Base-by-base conservation (phyloP, 345 rosid species). In the Populus deltoides region DNA sequence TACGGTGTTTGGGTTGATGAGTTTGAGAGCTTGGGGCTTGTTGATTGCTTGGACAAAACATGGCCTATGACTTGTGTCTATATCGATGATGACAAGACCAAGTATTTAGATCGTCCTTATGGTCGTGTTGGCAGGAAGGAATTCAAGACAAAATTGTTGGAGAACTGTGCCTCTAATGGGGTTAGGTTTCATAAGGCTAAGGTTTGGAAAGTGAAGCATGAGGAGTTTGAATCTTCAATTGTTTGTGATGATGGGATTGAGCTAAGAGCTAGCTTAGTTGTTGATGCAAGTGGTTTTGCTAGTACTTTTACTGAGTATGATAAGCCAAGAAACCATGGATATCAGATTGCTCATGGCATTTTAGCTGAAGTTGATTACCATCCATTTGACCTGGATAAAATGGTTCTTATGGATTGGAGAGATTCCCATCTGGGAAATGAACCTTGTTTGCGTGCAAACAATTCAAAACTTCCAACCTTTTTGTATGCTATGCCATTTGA, bases 1-100 rank as follows among this genome's bases (percentile, higher is more conserved):
- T 91, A 90, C 71, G 95, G 95, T 55, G 88, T 82, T 11, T 91
- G 95, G 95, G 93, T 91, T 27, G 95, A 91, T 76, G 95, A 91
- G 86, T 84, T 91, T 77, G 89, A 89, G 79, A 70, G 70, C 65
- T 71, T 91, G 77, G 91, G 86, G 55, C 86, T 91, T 29, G 80
- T 10, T 16, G 91, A 88, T 70, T 90, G 90, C 78, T 66, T 90
- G 76, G 91, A 91, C 78, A 85, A 81, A 74, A 86, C 80, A n/a
- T 90, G 95, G 95, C 82, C 88, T 2, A 79, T 88, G 87, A 69
- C 89, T 75, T 68, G 81, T 76, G 91, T 91, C 59, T 66, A 75
- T 74, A 68, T 88, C 2, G 78, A 88, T 71, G 92, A 90, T 67
- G 45, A 51, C 59, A 87, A 70, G 70, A 84, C 89, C 76, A 89